Base-by-base conservation (phyloP, 129 eudicot genomes). In the Deinandra increscens region DNA sequence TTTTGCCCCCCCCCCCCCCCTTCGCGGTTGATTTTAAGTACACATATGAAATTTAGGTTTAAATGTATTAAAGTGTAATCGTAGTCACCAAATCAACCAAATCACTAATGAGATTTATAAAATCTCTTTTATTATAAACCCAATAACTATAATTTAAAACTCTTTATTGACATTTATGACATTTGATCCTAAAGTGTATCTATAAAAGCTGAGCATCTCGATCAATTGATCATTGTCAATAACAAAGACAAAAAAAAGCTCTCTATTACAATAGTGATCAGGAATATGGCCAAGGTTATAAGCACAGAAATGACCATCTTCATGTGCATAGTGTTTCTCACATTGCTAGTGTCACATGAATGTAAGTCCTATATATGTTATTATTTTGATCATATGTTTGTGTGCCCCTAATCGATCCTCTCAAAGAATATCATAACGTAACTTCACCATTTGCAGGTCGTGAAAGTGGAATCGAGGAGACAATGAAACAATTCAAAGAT, bases 331-430 rank as follows among this genome's bases (percentile, higher is more conserved):
- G 4, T 63, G 68, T 42, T 63, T 20, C 34, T 63, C 68, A 63
- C 68, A 19, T 63, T 63, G 68, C 33, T 63, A 38, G 68, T 63
- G 9, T 63, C 68, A 18, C 68, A 63, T 63, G 68, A 39, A 63
- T 63, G 68, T 63, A 63, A 39, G 68, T 63, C 68, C 15, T n/a
- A n/a, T n/a, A n/a, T n/a, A n/a, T n/a, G 39, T 39, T 19, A 18
- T 38, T 18, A n/a, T 34, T 60, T 10, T 50, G n/a, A n/a, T n/a
- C 11, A 50, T 36, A 13, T 5, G 6, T 34, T 61, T 61, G 6
- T 2, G 6, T 36, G 67, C 9, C 0, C 44, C 45, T 34, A 13
- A 61, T 15, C 7, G 14, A 14, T 6, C 9, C n/a, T 20, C 1
- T 15, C 3, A 5, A 61, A 4, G 62, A 23, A 23, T 9, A 26